A percentile compares a stretch with the other conserved stretches of the same genome.
These are phyloP conservation scores for Inga leiocalycina DNA, from an alignment of 306 rosid species.

Conservation along the genomic window DNA sequence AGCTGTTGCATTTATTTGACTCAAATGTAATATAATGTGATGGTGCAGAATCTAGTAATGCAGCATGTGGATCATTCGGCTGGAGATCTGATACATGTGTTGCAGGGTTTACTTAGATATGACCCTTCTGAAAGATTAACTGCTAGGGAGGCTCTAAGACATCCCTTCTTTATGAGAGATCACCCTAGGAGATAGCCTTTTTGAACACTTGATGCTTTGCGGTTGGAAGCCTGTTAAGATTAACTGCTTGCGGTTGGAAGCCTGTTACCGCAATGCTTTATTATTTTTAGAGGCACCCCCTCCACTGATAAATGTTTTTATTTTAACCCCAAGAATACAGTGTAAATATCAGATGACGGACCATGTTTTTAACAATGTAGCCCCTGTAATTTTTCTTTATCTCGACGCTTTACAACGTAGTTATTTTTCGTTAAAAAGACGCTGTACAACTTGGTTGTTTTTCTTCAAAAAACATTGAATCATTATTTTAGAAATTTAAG, in stretches of 20 bases:
- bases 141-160: constrained; percentile 78
- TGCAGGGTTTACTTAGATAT: constrained; percentile 83
- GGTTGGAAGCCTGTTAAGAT: background rate
- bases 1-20: too few species aligned
- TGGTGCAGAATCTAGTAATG: constrained; percentile 86
- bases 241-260: background rate
- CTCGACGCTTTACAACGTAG: too few species aligned
- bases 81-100: constrained; percentile 83
- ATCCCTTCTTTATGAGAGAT: constrained; percentile 77
- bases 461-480: too few species aligned
- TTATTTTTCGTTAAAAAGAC: too few species aligned
- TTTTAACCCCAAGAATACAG: background rate
- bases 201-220: background rate
- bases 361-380: background rate
- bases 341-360: background rate
- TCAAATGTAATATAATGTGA: too few species aligned
- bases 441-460: too few species aligned
- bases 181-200: constrained; percentile 54
- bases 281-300: background rate
- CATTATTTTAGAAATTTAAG: too few species aligned
- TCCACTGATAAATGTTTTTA: background rate
- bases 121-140: constrained; percentile 74
- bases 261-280: background rate
- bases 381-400: background rate
- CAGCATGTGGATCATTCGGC: constrained; percentile 97